Conservation (phyloP, 2,329 filamentous ascomycete species). For the Pseudogymnoascus sp. region DNA sequence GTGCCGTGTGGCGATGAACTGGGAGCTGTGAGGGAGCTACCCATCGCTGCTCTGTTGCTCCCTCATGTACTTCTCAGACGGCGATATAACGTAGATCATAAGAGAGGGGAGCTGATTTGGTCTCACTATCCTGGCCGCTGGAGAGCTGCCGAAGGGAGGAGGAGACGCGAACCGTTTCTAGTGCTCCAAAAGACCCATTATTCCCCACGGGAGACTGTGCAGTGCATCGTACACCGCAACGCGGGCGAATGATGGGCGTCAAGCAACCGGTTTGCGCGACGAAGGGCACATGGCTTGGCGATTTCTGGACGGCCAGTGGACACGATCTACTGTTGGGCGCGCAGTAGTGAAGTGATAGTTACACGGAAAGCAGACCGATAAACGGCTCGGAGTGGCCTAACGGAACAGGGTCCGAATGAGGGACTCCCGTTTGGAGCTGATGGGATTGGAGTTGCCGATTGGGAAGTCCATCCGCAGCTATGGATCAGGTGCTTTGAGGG, state of each 20-base stretch:
- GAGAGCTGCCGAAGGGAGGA: not conserved
- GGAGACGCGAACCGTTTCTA: slow-evolving; percentile 7
- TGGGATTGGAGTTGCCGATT: not conserved
- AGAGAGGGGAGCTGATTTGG: not conserved
- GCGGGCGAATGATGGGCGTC: not conserved
- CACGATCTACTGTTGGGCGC: not conserved
- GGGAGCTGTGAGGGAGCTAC: not conserved
- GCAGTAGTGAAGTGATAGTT: not conserved
- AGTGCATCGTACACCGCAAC: not conserved
- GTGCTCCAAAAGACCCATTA: not conserved
- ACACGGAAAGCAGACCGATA: not conserved
- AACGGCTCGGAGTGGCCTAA: not conserved
- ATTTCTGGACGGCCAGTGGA: not conserved
- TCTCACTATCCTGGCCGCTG: not conserved
- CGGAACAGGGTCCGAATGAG: slow-evolving; percentile 6
- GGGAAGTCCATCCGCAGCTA: not conserved
- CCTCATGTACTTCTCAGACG: not conserved
- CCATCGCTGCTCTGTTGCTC: not conserved
- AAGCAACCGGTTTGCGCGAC: not conserved
- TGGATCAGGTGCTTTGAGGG: not conserved
- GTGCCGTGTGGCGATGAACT: not conserved
- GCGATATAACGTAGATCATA: not conserved
- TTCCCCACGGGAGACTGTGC: not conserved
- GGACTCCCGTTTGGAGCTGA: not conserved
- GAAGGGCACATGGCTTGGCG: not conserved